Base-by-base conservation (phyloP, 805 yeast species). In the Kazachstania martiniae region DNA sequence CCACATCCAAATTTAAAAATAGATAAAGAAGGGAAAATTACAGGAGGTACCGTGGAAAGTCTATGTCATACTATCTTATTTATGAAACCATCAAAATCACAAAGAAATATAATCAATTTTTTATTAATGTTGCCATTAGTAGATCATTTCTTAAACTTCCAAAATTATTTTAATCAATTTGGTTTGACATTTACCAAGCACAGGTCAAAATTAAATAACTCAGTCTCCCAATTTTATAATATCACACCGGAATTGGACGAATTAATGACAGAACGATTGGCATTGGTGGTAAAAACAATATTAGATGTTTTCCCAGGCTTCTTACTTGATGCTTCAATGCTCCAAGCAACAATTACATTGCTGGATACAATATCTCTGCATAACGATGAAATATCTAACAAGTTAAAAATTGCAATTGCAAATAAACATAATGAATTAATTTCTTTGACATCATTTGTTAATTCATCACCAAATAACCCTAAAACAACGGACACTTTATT, bases 51-150 rank as follows among this genome's bases (percentile, higher is more conserved):
- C 0, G 47, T 72, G 8, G 95, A 86, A 52, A 70, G 86, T 28
- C 63, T 86, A 23, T 72, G 87, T 35, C 96, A 87, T 56, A 70
- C 81, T 3, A 61, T 83, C 17, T 51, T 85, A 12, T 77, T 76
- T 51, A 34, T 27, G 12, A 21, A 35, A 5, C 15, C 18, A 9
- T 21, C 33, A 10, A 27, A 33, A 12, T 21, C 29, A 26, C 41
- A 43, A 18, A 37, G 42, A 26, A 44, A 32, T 19, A 39, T 46
- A 15, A 33, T 47, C 10, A 68, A 66, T 34, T 52, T 70, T n/a
- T 50, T 74, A 12, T 47, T 68, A 25, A 58, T 72, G n/a, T 43
- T 77, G 17, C 84, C 84, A 0, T 44, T 77, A 30, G 53, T 73
- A 35, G 72, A 68, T 21, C 69, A 69, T 39, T 58, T 73, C 24